Evolutionary conservation across 345 rosid species (phyloP).

Genomic region (Hypericum androsaemum): DNA sequence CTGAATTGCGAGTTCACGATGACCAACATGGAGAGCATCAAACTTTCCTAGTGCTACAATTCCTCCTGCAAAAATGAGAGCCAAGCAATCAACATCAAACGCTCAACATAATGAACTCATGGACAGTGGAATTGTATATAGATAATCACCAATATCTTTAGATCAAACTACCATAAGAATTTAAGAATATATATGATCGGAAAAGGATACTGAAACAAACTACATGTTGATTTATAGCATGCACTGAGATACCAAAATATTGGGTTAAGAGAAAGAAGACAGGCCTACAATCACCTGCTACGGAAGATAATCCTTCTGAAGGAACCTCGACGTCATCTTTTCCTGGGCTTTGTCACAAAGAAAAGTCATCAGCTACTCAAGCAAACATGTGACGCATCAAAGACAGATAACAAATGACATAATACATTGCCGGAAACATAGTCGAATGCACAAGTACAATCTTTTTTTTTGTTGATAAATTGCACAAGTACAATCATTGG

Average conservation of each 20-base stretch:
- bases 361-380: conserved; percentile 29
- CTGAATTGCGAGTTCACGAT: conserved; percentile 85
- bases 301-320: conserved; percentile 35
- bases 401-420: background rate
- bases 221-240: background rate
- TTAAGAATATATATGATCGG: no score
- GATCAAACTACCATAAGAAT: no score
- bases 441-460: background rate
- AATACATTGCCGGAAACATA: background rate
- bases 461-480: no score
- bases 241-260: background rate
- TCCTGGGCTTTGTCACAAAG: conserved; percentile 44
- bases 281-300: conserved; percentile 47
- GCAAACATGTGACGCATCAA: conserved; percentile 6
- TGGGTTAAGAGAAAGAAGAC: background rate
- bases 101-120: background rate
- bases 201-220: no score
- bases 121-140: background rate
- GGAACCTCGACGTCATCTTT: conserved; percentile 45
- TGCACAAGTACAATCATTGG: background rate
- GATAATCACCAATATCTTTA: no score
- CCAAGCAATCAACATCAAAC: background rate
- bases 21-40: conserved; percentile 89
- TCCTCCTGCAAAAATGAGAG: conserved; percentile 45
- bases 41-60: conserved; percentile 93